Evolutionary conservation across 805 yeast genomes (phyloP), one percentile per base, ranked within the genome.

Genomic region (Cyberlindnera samutprakarnensis): DNA sequence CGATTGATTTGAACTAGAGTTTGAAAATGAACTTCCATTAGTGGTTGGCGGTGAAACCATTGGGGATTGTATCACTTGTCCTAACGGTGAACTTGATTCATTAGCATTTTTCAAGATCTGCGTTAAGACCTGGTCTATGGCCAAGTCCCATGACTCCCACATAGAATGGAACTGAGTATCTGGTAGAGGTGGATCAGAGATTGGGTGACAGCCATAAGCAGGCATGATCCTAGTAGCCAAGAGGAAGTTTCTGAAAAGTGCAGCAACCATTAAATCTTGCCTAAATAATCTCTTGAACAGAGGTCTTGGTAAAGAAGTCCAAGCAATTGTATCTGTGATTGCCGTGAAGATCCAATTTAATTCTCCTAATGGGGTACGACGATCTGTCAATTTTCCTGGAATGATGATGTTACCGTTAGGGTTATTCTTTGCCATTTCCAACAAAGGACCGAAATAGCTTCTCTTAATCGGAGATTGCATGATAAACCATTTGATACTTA

Each of bases 131-230:
- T 92, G 96, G 53, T 92, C 97, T 25, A 92, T 79, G 0, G 98
- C 96, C 41, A 92, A 64, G 51, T 92, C 97, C 97, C 98, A 92
- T 0, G 96, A 79, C 37, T 86, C 92, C 98, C 98, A 92, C 84
- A 92, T 78, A 5, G 94, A 76, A 52, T 92, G 96, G 39, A 73
- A 71, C 28, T 83, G 75, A 6, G 78, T 72, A 33, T 86, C 92
- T 0, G 98, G 97, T 23, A 92, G 61, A 8, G 83, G 86, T 1
- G 98, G 98, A 41, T 86, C 94, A 13, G 95, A 85, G 3, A 88
- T 76, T 1, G 98, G 97, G 51, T 87, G 94, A 53, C 96, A 88
- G 38, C 88, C 87, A 44, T 82, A 78, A 46, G 81, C 78, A 3
- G 95, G 87, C 96, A 92, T 86, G 25, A 92, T 81, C 43, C 96